phyloP scores from a whole-genome alignment of 2,329 filamentous ascomycete genomes.

The Drechslerella coelobrocha region DNA sequence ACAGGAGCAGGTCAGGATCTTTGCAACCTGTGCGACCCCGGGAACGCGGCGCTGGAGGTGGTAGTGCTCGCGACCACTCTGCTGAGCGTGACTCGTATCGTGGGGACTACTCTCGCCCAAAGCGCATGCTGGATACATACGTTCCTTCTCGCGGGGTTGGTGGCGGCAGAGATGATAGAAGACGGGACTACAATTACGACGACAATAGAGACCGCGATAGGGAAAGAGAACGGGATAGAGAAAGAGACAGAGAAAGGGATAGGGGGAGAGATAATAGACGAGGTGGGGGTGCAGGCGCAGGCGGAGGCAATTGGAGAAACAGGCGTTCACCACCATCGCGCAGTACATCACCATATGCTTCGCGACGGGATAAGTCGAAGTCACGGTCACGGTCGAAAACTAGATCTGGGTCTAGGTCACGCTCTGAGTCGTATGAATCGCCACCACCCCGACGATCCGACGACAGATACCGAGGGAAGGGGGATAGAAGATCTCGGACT shows the following conservation, averaged over 20 bases:
- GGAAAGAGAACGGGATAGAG: conserved; percentile 56
- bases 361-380: conserved; percentile 25
- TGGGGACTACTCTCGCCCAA: conserved; percentile 57
- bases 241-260: conserved; percentile 53
- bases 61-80: conserved; percentile 57
- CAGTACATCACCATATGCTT: conserved; percentile 52
- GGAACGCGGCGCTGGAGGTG: conserved; percentile 59
- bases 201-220: conserved; percentile 56
- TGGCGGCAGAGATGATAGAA: conserved; percentile 48
- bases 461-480: conserved; percentile 54
- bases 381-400: conserved; percentile 54
- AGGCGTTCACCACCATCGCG: conserved; percentile 54
- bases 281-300: conserved; percentile 46
- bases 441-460: conserved; percentile 56
- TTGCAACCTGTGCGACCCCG: conserved; percentile 56
- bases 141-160: conserved; percentile 56
- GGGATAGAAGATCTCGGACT: conserved; percentile 55
- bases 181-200: conserved; percentile 56
- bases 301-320: conserved; percentile 56
- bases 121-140: conserved; percentile 54
- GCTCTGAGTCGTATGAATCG: conserved; percentile 52
- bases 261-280: conserved; percentile 27
- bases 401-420: conserved; percentile 53
- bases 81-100: conserved; percentile 57
- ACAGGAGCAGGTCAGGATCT: conserved; percentile 61